Base-by-base conservation (phyloP, 306 rosid genomes). In the Gillenia trifoliata region DNA sequence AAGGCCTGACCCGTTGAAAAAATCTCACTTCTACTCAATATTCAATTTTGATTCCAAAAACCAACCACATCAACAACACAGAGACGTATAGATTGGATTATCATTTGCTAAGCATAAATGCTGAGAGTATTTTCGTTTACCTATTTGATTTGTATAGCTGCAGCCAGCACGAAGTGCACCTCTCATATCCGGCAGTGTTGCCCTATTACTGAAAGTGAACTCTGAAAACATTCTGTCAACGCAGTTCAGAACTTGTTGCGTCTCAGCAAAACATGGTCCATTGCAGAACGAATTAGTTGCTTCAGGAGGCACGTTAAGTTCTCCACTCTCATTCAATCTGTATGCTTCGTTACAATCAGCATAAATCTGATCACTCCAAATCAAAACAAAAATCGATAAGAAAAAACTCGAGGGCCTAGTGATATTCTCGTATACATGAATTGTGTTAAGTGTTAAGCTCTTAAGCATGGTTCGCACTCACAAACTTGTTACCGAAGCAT, bases 261-360 rank as follows among this genome's bases (percentile, higher is more conserved):
- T 87, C 82, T 91, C 97, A 5, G 74, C 25, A 19, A 89, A 71
- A 81, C 97, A 91, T 8, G 94, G 92, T 75, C 91, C 91, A 74
- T 76, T 82, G 41, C 94, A 89, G 86, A 91, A 89, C 54, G 77
- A 29, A 71, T 81, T 86, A 72, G 75, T 65, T 19, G 84, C 92
- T 74, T 83, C 85, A 17, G 82, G 75, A 66, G 97, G 94, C 20
- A 89, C 75, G 12, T 83, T 80, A 30, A 91, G 66, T 75, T 77
- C 80, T 74, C 92, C 94, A 56, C 88, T 85, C 62, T 92, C 88
- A 57, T 86, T 88, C 78, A 91, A 81, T 80, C 96, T 85, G 49
- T 87, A 91, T 19, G 86, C 83, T 57, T 87, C 87, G 38, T 79
- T 61, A 68, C 93, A 91, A 52, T 82, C 86, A 49, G 19, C 68